phyloP scores from a whole-genome alignment of 176 grass and related monocot species.

The Eleusine indica region DNA sequence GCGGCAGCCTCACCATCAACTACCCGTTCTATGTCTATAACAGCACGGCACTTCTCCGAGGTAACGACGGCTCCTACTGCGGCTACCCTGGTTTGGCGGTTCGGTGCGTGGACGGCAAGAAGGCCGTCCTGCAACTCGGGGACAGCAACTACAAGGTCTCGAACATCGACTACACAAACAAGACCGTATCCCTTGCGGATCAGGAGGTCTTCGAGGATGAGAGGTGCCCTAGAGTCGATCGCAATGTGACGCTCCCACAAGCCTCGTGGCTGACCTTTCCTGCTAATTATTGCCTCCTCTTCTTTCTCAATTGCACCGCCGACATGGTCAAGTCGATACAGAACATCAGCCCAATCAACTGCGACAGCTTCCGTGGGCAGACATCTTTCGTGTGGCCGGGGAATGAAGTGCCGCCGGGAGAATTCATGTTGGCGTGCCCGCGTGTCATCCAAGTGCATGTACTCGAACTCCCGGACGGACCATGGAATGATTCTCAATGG shows the following conservation, averaged over 20 bases:
- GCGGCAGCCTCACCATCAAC: neutral
- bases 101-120: neutral
- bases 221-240: conserved; percentile 1
- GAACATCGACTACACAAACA: neutral
- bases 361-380: rapidly evolving
- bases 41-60: rapidly evolving
- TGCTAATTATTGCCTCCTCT: neutral
- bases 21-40: conserved; percentile 22
- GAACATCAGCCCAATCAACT: rapidly evolving
- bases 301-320: neutral
- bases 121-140: neutral
- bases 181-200: neutral
- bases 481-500: rapidly evolving
- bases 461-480: rapidly evolving
- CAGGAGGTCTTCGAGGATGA: rapidly evolving
- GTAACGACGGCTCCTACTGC: neutral
- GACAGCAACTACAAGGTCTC: neutral
- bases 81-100: conserved; percentile 35
- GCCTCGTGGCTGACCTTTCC: neutral
- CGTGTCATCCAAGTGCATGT: neutral
- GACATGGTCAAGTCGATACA: rapidly evolving
- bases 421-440: rapidly evolving
- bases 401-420: rapidly evolving
- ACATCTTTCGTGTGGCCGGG: neutral
- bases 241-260: neutral